phyloP scores from a whole-genome alignment of 2,329 filamentous ascomycete species.

The Teratosphaeria zuluensis region DNA sequence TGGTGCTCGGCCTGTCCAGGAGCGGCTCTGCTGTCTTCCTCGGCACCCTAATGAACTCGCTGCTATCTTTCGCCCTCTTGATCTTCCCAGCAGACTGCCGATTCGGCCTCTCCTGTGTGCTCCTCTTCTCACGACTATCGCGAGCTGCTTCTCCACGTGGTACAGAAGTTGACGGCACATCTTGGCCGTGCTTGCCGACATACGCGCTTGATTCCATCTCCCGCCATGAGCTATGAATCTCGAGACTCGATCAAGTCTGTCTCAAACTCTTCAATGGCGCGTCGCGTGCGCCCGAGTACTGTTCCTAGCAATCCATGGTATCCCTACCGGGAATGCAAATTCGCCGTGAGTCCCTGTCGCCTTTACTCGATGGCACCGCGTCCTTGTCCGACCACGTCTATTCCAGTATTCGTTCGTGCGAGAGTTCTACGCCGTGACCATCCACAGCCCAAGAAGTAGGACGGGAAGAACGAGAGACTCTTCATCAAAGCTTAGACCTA shows the following conservation, averaged over 20 bases:
- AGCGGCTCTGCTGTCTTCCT: slow-evolving; percentile 7
- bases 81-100: slow-evolving; percentile 10
- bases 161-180: slow-evolving; percentile 6
- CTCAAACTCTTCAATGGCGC: not conserved
- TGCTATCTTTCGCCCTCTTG: slow-evolving; percentile 12
- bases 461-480: not conserved
- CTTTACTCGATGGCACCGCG: not conserved
- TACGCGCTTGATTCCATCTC: slow-evolving; percentile 16
- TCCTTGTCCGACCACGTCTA: not conserved
- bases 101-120: not conserved
- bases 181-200: slow-evolving; percentile 14
- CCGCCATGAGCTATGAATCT: slow-evolving; percentile 12
- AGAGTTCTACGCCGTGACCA: not conserved
- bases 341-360: not conserved
- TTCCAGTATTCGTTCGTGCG: not conserved
- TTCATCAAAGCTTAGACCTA: not conserved
- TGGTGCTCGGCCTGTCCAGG: slow-evolving; percentile 5
- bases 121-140: slow-evolving; percentile 4
- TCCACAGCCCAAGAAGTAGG: not conserved
- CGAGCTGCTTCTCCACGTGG: slow-evolving; percentile 5
- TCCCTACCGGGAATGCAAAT: not conserved
- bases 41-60: slow-evolving; percentile 11
- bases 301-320: not conserved
- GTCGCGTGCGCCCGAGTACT: not conserved
- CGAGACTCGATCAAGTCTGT: not conserved